phyloP scores from a whole-genome alignment of 1,139 yeast genomes.

The Diutina mesorugosa region DNA sequence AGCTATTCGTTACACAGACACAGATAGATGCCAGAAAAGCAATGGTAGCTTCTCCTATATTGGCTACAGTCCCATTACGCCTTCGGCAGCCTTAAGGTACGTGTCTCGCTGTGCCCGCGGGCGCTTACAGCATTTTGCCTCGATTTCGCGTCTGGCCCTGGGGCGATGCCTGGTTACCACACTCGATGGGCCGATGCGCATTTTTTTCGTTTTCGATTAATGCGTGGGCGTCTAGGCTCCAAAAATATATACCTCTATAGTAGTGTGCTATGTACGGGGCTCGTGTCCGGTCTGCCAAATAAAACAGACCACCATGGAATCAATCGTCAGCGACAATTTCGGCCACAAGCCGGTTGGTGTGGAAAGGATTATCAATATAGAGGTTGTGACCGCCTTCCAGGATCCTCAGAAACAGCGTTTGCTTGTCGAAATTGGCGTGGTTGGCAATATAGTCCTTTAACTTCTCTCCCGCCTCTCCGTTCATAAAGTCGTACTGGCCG shows the following conservation, averaged over 20 bases:
- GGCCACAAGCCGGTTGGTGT: constrained; percentile 30
- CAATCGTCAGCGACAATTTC: constrained; percentile 3
- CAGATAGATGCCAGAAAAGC: no score
- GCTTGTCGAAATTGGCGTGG: constrained; percentile 4
- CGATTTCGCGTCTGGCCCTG: background rate
- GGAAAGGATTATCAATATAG: constrained; percentile 36
- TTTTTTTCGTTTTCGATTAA: no score
- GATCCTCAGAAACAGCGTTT: constrained; percentile 13
- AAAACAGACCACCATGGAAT: no score
- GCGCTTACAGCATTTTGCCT: background rate
- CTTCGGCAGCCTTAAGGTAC: background rate
- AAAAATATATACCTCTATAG: no score
- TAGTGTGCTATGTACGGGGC: background rate
- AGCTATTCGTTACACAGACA: no score
- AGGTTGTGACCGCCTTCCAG: constrained; percentile 34
- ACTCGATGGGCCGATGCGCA: background rate
- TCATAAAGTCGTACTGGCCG: constrained; percentile 86
- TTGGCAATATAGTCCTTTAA: constrained; percentile 26
- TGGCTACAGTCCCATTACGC: no score
- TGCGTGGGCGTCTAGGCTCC: background rate
- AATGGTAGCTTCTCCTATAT: no score
- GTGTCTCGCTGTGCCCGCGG: background rate
- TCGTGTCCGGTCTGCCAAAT: background rate
- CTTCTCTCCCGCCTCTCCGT: constrained; percentile 53
- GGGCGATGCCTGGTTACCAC: background rate